Base-by-base conservation (phyloP, 257 asterid species). In the Solanum bukasovii region DNA sequence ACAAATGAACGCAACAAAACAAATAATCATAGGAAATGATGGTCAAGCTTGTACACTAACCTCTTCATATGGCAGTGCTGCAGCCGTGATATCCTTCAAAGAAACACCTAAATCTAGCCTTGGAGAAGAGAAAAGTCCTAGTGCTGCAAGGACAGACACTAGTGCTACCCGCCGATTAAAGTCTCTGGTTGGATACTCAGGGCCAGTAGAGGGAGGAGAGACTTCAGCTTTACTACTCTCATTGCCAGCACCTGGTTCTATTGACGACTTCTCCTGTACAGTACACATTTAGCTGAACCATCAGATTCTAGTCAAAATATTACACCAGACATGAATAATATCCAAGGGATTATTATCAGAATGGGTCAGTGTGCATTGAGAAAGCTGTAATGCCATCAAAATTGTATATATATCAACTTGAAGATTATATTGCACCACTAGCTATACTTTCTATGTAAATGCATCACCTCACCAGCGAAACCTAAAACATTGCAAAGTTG, bases 61-160 rank as follows among this genome's bases (percentile, higher is more conserved):
- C 99, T 97, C 94, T 90, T 97, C 99, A 87, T 94, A 97, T 2
- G 99, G 98, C 87, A 97, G 88, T 63, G 99, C 99, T 85, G 87
- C 87, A 89, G 96, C 96, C 18, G 98, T 86, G 72, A 97, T 93
- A 85, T 97, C 99, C 93, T 95, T 97, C 91, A 97, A 93, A 65
- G 99, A 95, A 79, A 92, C 89, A 33, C 98, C 95, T 10, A 96
- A 93, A 84, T 97, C 99, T 86, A 97, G 91, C 23, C 99, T 94
- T 10, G 72, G 56, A 3, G 98, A 92, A 83, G 92, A 73, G 93
- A 96, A 94, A 71, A 97, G 89, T 33, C 98, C 99, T 11, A 95
- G 90, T 4, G 99, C 99, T 31, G 93, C 98, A 87, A 93, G 44
- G 18, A 91, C 77, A 68, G 99, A 92, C 87, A 82, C 93, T 59